Percentiles rank a stretch among this genome's conserved stretches.
Evolutionary conservation across 2,329 filamentous ascomycete genomes (phyloP).

Genomic region (Fusarium humuli): DNA sequence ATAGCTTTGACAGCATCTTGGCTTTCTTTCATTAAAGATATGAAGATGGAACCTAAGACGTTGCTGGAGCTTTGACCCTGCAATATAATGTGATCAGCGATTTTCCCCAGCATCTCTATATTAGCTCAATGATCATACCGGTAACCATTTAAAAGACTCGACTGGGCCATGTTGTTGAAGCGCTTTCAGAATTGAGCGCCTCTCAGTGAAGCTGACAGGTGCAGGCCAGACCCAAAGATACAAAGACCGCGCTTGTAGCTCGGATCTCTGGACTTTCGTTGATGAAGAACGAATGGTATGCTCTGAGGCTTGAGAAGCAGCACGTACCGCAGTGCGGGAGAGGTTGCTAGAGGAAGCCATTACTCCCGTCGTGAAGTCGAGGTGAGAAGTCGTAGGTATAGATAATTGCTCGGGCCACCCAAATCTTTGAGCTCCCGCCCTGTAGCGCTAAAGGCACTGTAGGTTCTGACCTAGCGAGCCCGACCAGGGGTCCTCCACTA

Average conservation of each 20-base stretch:
- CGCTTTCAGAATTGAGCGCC: slow-evolving; percentile 65
- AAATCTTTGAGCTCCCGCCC: slow-evolving; percentile 1
- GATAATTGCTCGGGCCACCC: neutral
- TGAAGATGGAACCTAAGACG: slow-evolving; percentile 55
- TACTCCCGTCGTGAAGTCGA: neutral
- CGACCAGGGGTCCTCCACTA: slow-evolving; percentile 17
- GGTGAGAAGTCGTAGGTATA: neutral
- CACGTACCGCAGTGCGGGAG: neutral
- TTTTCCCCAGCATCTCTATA: neutral
- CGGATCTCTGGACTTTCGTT: neutral
- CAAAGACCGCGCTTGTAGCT: slow-evolving; percentile 46
- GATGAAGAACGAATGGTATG: neutral
- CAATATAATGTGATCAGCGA: slow-evolving; percentile 1
- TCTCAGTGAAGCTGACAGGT: slow-evolving; percentile 64
- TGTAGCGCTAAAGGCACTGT: neutral
- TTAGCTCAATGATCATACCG: slow-evolving; percentile 24
- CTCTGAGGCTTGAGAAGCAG: neutral
- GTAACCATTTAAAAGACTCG: slow-evolving; percentile 61
- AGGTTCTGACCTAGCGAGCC: neutral
- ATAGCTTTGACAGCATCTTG: slow-evolving; percentile 57
- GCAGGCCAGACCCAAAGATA: slow-evolving; percentile 64
- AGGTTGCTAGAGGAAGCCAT: neutral
- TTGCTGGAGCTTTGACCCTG: slow-evolving; percentile 56
- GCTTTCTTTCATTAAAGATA: slow-evolving; percentile 59
- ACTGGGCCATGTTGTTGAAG: slow-evolving; percentile 63